Percentiles rank a stretch among this genome's conserved stretches.
These are phyloP conservation scores for Lumnitzera racemosa DNA, from an alignment of 345 rosid species.

Conservation along the genomic window DNA sequence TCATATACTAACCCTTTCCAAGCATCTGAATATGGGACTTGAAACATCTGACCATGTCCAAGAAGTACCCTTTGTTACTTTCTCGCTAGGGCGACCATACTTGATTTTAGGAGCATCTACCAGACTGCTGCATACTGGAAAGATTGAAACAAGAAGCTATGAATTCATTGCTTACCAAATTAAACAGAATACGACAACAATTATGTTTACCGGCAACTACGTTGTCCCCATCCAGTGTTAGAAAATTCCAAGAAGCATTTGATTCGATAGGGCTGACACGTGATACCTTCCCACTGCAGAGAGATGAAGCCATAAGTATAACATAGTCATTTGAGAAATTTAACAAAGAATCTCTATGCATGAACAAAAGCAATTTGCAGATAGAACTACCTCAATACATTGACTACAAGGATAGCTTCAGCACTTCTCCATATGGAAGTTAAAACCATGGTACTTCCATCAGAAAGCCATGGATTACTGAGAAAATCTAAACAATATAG, in stretches of 20 bases:
- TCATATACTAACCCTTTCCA: slow-evolving; percentile 43
- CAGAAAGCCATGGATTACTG: slow-evolving; percentile 79
- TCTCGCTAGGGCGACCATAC: slow-evolving; percentile 48
- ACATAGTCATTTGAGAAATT: background rate
- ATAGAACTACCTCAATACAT: slow-evolving; percentile 48
- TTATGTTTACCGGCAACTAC: slow-evolving; percentile 64
- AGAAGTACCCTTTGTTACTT: slow-evolving; percentile 25
- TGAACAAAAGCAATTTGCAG: background rate
- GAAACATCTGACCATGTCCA: slow-evolving; percentile 71
- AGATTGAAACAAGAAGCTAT: slow-evolving; percentile 10
- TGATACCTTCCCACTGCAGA: slow-evolving; percentile 55
- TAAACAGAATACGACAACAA: slow-evolving; percentile 4
- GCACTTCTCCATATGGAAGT: slow-evolving; percentile 68
- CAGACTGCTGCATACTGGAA: slow-evolving; percentile 79
- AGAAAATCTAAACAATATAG: slow-evolving; percentile 51
- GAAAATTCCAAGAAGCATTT: slow-evolving; percentile 57
- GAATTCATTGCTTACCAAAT: slow-evolving; percentile 3
- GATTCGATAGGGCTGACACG: slow-evolving; percentile 65
- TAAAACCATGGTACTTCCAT: slow-evolving; percentile 68
- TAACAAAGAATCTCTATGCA: background rate
- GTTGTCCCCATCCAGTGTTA: slow-evolving; percentile 65
- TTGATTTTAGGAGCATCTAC: slow-evolving; percentile 63
- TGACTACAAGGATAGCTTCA: slow-evolving; percentile 61
- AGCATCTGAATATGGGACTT: slow-evolving; percentile 52
- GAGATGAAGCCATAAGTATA: slow-evolving; percentile 3